These are phyloP conservation scores for Pisolithus orientalis DNA, from an alignment of 768 basidiomycete species.

Conservation along the genomic window DNA sequence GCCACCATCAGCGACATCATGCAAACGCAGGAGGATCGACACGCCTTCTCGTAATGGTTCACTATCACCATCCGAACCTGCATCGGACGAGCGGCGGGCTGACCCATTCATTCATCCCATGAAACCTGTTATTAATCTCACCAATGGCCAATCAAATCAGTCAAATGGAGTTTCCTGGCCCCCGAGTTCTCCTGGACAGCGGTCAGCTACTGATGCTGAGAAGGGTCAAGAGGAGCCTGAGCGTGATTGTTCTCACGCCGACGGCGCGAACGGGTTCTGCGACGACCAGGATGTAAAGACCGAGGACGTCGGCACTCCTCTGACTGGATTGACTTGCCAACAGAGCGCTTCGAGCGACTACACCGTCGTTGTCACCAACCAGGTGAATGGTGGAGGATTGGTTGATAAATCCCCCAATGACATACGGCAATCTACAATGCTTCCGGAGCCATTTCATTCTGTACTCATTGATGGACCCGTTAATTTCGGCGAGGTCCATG, in stretches of 20 bases:
- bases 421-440: constrained; percentile 7
- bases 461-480: constrained; percentile 14
- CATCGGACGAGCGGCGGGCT: constrained; percentile 1
- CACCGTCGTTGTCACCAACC: constrained; percentile 39
- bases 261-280: constrained; percentile 6
- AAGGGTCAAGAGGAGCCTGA: background rate
- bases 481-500: constrained; percentile 19
- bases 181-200: background rate
- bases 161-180: constrained; percentile 12
- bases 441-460: constrained; percentile 5
- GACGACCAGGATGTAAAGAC: constrained; percentile 34
- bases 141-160: constrained; percentile 11
- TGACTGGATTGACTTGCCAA: constrained; percentile 41
- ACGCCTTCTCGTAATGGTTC: constrained; percentile 26
- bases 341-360: constrained; percentile 57
- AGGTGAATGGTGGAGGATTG: constrained; percentile 19
- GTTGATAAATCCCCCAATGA: constrained; percentile 22
- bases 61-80: constrained; percentile 4
- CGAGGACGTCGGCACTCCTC: constrained; percentile 50
- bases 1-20: constrained; percentile 19
- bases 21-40: constrained; percentile 42
- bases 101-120: constrained; percentile 3
- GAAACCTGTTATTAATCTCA: background rate
- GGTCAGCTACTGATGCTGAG: background rate
- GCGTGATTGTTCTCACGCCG: background rate